Base-by-base conservation (phyloP, 345 rosid genomes). In the Dimocarpus longan region DNA sequence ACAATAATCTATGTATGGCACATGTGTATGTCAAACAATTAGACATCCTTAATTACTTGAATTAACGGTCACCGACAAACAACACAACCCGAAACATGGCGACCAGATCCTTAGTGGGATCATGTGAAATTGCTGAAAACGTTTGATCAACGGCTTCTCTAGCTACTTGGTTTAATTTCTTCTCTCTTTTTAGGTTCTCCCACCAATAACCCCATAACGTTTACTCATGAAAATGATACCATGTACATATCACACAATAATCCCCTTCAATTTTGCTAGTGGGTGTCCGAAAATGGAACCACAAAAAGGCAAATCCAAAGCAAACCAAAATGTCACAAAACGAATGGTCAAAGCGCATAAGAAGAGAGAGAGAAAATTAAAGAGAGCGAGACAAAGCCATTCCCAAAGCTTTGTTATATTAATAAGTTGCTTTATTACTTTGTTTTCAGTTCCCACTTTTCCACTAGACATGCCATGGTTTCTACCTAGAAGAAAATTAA, bases 91-190 rank as follows among this genome's bases (percentile, higher is more conserved):
- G 15, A 19, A 59, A 68, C 42, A 16, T 44, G 82, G 42, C 46
- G 71, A 75, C 70, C 75, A 75, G 71, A 74, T 69, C 78, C 65
- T 65, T 56, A 39, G 80, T 68, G 72, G 81, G 87, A 76, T 84
- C 79, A 28, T 76, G 87, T 73, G 83, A 73, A 72, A 68, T 40
- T 73, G 40, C 71, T 77, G 77, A 59, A 54, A 60, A 10, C 87
- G 85, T 82, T 66, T 74, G 74, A 74, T 65, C 77, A 2, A 82
- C 83, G 76, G 80, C 63, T 68, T 62, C 56, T 57, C 22, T 71
- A 18, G 75, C 63, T 43, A 5, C n/a, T 48, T 37, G 64, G 21
- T 63, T 22, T 32, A 8, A 0, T 68, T 13, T 37, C n/a, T 13
- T 68, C 21, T 18, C 12, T n/a, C 57, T 24, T 39, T 60, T 50